These are phyloP conservation scores for Diaporthe sp. DNA, from an alignment of 2,329 filamentous ascomycete genomes.

Conservation along the genomic window DNA sequence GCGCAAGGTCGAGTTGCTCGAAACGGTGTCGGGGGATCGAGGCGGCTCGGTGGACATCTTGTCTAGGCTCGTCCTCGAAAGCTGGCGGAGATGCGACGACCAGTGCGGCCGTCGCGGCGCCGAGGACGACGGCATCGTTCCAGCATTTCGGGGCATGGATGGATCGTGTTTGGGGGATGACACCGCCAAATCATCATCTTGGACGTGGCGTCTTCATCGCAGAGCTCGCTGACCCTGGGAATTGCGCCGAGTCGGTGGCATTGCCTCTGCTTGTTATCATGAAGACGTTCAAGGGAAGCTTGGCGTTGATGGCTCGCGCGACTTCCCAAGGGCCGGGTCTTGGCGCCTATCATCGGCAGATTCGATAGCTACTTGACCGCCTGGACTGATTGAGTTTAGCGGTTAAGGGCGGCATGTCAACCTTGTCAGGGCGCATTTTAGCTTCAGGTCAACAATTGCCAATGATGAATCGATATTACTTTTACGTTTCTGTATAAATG, in stretches of 20 bases:
- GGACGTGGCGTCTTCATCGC: slow-evolving; percentile 24
- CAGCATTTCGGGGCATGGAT: slow-evolving; percentile 57
- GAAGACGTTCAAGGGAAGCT: neutral
- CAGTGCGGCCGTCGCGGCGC: slow-evolving; percentile 62
- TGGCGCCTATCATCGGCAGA: slow-evolving; percentile 22
- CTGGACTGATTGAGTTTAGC: slow-evolving; percentile 20
- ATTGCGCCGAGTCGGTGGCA: neutral
- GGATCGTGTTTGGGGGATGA: neutral
- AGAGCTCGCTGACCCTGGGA: neutral
- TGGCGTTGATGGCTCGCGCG: neutral
- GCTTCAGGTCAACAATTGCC: too few relatives aligned
- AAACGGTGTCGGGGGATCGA: slow-evolving; percentile 61
- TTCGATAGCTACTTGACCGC: slow-evolving; percentile 29
- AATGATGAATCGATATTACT: too few relatives aligned
- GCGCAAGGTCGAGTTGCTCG: slow-evolving; percentile 63
- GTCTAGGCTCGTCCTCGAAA: slow-evolving; percentile 63
- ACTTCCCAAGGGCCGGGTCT: neutral
- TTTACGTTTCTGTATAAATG: too few relatives aligned
- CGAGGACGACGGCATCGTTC: slow-evolving; percentile 49
- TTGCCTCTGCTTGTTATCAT: neutral
- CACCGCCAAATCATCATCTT: slow-evolving; percentile 25
- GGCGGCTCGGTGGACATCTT: slow-evolving; percentile 52
- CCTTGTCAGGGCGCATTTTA: neutral
- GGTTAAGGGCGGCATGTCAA: too few relatives aligned
- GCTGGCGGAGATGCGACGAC: slow-evolving; percentile 66